Evolutionary conservation across 1,284 basidiomycete genomes (phyloP), one percentile per base, ranked within the genome.

Genomic region (Pseudozyma hubeiensis): DNA sequence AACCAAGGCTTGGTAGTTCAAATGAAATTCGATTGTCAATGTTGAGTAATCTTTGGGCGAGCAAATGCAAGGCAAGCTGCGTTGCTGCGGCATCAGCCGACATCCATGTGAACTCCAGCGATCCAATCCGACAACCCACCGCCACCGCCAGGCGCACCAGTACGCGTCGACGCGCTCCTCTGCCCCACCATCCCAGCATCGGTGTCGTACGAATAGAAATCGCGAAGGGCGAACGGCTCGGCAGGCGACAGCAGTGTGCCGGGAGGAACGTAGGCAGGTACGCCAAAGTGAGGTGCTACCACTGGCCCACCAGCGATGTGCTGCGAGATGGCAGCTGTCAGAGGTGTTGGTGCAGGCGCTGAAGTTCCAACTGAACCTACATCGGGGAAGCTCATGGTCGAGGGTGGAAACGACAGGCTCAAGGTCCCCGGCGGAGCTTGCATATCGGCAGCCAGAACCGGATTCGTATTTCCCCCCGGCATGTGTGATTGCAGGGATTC

Each of bases 101-200:
- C 29, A 17, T 54, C 61, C 57, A 64, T 61, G 19, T 66, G 59
- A 3, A 66, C 49, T 1, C 54, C 46, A 13, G 59, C 56, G 52
- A 75, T 53, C 63, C 66, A 70, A 24, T 75, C 66, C 3, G 60
- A 45, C 35, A 73, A 17, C 0, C 45, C 60, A 37, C 46, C 29
- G 5, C 40, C 49, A 4, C 46, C 40, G 10, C 8, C 39, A n/a
- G 16, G 9, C 24, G 2, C 10, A 9, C 10, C 14, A 14, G 35
- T 37, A 10, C 10, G 14, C 8, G 35, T 37, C 14, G 16, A 7
- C 2, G 29, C 50, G 8, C 56, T 39, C 7, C 60, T 46, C 53
- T 67, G 69, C 10, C 60, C 49, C n/a, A 41, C 40, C 10, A 41
- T 17, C 5, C 13, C 40, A 16, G 40, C 40, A 7, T 41, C n/a